Evolutionary conservation across 2,329 filamentous ascomycete species (phyloP).

Genomic region (Hawksworthiomyces lignivorus): DNA sequence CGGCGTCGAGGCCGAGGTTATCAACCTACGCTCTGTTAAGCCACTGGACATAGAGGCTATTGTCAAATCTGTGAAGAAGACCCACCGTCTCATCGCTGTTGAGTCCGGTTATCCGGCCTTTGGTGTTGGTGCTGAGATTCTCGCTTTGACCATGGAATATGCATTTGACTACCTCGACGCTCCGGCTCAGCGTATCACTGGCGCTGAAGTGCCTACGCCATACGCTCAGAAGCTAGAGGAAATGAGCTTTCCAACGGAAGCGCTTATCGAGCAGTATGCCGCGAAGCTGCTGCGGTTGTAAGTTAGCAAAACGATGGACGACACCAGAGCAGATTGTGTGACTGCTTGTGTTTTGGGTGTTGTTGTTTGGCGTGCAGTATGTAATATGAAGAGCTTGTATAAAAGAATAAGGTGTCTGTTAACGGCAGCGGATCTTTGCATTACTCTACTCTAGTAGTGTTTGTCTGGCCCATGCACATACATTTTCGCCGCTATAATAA

Average conservation of each 20-base stretch:
- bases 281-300: slow-evolving; percentile 76
- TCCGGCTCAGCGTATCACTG: slow-evolving; percentile 87
- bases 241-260: slow-evolving; percentile 88
- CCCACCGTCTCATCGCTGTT: slow-evolving; percentile 79
- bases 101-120: slow-evolving; percentile 96
- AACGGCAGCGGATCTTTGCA: too few relatives aligned
- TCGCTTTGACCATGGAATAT: slow-evolving; percentile 94
- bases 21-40: slow-evolving; percentile 97
- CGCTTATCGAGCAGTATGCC: slow-evolving; percentile 78
- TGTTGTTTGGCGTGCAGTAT: too few relatives aligned
- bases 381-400: too few relatives aligned
- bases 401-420: too few relatives aligned
- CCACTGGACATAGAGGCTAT: slow-evolving; percentile 93
- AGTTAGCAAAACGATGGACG: too few relatives aligned
- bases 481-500: too few relatives aligned
- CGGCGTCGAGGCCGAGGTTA: slow-evolving; percentile 89
- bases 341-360: too few relatives aligned
- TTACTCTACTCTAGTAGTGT: too few relatives aligned
- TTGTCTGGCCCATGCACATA: too few relatives aligned
- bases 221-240: slow-evolving; percentile 91
- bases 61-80: slow-evolving; percentile 98
- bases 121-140: slow-evolving; percentile 85
- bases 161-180: slow-evolving; percentile 96
- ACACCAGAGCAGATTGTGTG: too few relatives aligned
- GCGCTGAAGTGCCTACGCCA: slow-evolving; percentile 93